These are phyloP conservation scores for Scedosporium minutisporum DNA, from an alignment of 2,329 filamentous ascomycete species.

Conservation along the genomic window DNA sequence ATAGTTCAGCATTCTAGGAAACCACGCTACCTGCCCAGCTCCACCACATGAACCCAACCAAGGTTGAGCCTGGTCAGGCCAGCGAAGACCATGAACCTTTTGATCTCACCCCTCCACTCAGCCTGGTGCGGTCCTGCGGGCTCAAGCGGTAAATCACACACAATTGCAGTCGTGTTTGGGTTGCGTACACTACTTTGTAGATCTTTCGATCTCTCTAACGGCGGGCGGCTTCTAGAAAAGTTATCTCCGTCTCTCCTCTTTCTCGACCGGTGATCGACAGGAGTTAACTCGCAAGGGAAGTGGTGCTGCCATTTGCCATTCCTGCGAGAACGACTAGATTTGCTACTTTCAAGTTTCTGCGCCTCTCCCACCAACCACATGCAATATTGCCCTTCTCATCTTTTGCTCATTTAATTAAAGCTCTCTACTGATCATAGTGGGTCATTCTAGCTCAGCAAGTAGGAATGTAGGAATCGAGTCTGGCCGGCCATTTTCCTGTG, in stretches of 20 bases:
- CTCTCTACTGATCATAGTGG: not conserved
- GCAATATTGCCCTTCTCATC: not conserved
- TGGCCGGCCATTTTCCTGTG: not conserved
- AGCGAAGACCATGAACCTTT: too few relatives aligned
- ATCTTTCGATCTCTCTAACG: not conserved
- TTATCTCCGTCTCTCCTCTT: not conserved
- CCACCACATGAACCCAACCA: not conserved
- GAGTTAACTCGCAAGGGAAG: not conserved
- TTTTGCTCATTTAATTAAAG: not conserved
- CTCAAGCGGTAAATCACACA: too few relatives aligned
- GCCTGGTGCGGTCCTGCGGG: too few relatives aligned
- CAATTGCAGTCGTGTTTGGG: not conserved
- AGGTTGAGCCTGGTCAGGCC: too few relatives aligned
- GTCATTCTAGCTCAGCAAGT: not conserved
- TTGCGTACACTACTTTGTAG: not conserved
- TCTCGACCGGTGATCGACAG: not conserved
- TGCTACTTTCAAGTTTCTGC: not conserved
- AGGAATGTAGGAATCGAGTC: not conserved
- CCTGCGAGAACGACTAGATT: too few relatives aligned
- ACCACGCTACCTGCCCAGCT: not conserved
- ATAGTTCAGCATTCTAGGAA: not conserved
- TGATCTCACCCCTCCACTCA: too few relatives aligned
- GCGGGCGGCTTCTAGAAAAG: not conserved
- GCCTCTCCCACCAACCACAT: not conserved
- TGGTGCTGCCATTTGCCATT: too few relatives aligned